Percentiles rank a stretch among this genome's conserved stretches.
These are phyloP conservation scores for Achlya hypogyna DNA, from an alignment of 352 stramenopile species.

Conservation along the genomic window DNA sequence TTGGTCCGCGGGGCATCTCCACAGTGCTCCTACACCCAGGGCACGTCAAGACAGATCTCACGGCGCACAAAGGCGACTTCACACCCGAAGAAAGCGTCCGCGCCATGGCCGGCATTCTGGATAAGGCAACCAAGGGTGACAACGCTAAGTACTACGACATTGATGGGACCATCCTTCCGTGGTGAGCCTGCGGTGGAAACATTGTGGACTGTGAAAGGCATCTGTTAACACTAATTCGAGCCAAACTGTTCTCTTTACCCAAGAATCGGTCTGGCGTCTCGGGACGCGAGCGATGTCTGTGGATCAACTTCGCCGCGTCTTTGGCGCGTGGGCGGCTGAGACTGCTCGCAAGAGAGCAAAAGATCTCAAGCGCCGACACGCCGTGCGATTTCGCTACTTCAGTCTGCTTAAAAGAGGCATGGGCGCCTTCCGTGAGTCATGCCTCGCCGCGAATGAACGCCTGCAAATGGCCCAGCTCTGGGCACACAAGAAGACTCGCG, in stretches of 20 bases:
- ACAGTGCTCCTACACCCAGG: slow-evolving; percentile 51
- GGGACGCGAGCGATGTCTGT: no score
- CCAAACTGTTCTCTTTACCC: no score
- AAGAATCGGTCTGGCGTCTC: no score
- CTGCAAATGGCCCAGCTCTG: no score
- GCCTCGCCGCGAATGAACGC: no score
- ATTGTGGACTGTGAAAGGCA: not conserved
- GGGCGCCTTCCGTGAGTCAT: not conserved
- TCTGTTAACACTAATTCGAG: not conserved
- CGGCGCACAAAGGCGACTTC: slow-evolving; percentile 35
- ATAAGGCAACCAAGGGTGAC: slow-evolving; percentile 40
- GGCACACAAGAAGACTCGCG: no score
- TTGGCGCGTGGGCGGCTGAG: not conserved
- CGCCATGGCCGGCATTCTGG: slow-evolving; percentile 44
- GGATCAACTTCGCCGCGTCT: no score
- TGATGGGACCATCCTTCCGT: slow-evolving; percentile 41
- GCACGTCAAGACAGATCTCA: slow-evolving; percentile 54
- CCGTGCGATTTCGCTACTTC: slow-evolving; percentile 9
- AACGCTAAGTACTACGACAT: slow-evolving; percentile 44
- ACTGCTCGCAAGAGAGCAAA: not conserved
- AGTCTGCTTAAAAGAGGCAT: not conserved
- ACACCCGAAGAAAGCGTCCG: slow-evolving; percentile 36
- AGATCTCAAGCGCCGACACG: not conserved
- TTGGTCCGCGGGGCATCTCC: slow-evolving; percentile 44
- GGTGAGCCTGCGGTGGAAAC: slow-evolving; percentile 25